These are phyloP conservation scores for Ceratocystis diversiconidia DNA, from an alignment of 2,329 filamentous ascomycete genomes.

Conservation along the genomic window DNA sequence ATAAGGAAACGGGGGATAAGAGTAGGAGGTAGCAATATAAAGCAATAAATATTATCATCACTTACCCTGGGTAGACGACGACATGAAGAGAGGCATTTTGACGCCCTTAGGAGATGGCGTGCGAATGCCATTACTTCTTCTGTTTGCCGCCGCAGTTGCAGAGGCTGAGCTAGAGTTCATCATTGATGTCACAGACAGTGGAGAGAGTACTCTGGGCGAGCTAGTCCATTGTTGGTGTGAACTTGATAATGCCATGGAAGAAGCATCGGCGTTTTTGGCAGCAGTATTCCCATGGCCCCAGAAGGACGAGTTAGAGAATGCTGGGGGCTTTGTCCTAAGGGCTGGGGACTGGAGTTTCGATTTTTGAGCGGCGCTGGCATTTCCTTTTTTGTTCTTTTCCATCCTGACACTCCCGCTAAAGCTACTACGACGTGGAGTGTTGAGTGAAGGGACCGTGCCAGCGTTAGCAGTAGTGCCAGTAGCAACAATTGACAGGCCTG, in stretches of 20 bases:
- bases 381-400: conserved; percentile 10
- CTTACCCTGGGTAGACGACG: conserved; percentile 28
- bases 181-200: conserved; percentile 7
- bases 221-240: background rate
- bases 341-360: background rate
- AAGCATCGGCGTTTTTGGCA: background rate
- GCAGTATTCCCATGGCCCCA: background rate
- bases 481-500: background rate
- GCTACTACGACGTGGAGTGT: conserved; percentile 4
- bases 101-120: conserved; percentile 19
- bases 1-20: background rate
- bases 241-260: background rate
- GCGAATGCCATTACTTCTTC: background rate
- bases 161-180: conserved; percentile 11
- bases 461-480: background rate
- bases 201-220: conserved; percentile 4
- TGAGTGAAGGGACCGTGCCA: background rate
- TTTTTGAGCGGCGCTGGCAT: conserved; percentile 2
- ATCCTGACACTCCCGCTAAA: conserved; percentile 4
- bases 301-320: background rate
- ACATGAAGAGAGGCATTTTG: conserved; percentile 29
- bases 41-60: background rate
- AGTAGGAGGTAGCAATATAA: background rate
- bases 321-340: background rate
- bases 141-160: background rate